phyloP scores from a whole-genome alignment of 352 stramenopile species.

The Phytophthora multivora region DNA sequence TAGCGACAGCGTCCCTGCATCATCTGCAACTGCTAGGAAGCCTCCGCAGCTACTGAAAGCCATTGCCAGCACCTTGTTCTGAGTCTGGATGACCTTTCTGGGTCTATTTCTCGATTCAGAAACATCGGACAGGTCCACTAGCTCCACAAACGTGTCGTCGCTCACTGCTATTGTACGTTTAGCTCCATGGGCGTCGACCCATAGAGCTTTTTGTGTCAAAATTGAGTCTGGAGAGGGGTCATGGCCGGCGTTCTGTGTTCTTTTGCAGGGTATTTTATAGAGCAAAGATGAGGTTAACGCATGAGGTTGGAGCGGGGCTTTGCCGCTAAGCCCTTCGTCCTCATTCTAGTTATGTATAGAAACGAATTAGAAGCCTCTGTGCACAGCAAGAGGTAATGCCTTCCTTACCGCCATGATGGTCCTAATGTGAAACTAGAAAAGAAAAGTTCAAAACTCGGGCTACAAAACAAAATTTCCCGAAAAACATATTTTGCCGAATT shows the following conservation, averaged over 20 bases:
- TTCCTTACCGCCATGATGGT: slow-evolving; percentile 4
- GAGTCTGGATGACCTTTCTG: slow-evolving; percentile 23
- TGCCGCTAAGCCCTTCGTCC: background rate
- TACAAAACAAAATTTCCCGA: too few relatives aligned
- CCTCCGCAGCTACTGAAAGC: slow-evolving; percentile 42
- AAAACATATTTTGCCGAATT: too few relatives aligned
- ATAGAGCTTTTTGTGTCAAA: slow-evolving; percentile 9
- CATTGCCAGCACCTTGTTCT: slow-evolving; percentile 27
- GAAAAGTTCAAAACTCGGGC: too few relatives aligned
- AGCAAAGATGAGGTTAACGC: slow-evolving; percentile 6
- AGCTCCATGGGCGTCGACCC: slow-evolving; percentile 15
- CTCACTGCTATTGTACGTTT: slow-evolving; percentile 16
- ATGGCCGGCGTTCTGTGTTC: background rate
- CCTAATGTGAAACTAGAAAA: too few relatives aligned
- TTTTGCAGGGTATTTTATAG: slow-evolving; percentile 4
- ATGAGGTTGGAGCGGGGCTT: background rate
- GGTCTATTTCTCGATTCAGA: background rate
- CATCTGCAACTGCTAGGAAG: slow-evolving; percentile 41
- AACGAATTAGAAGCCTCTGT: background rate
- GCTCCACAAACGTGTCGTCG: slow-evolving; percentile 3
- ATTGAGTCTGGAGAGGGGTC: background rate
- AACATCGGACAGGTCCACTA: background rate
- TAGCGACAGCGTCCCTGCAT: slow-evolving; percentile 27
- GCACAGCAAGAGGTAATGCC: background rate
- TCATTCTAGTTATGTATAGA: background rate